A percentile compares a stretch with the other conserved stretches of the same genome.
Evolutionary conservation across 305 asterid species (phyloP).

Genomic region (Fraxinus nigra): DNA sequence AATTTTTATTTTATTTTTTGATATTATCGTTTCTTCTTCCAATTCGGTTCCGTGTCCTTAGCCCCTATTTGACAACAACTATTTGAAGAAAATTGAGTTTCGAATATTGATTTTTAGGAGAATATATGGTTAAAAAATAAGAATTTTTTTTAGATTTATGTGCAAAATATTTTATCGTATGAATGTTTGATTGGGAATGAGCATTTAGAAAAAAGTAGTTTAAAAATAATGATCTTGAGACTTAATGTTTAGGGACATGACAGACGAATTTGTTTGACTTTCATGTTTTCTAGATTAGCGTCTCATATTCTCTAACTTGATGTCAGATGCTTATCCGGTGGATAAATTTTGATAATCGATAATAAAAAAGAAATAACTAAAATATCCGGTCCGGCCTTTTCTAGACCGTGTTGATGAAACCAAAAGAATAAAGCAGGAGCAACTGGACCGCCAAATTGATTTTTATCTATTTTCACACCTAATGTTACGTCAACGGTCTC

Average conservation of each 20-base stretch:
- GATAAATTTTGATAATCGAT: not conserved
- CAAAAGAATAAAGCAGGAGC: not conserved
- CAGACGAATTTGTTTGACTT: not conserved
- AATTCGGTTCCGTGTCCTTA: not conserved
- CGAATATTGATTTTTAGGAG: too few species aligned
- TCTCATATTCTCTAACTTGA: not conserved
- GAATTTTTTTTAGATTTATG: too few species aligned
- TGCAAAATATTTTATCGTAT: too few species aligned
- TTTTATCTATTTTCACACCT: not conserved
- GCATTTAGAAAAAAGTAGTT: too few species aligned
- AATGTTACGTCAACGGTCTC: not conserved
- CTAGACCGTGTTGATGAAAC: not conserved
- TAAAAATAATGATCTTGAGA: too few species aligned
- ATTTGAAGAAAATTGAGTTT: too few species aligned
- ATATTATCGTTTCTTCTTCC: not conserved
- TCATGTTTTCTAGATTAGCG: not conserved
- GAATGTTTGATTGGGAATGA: too few species aligned
- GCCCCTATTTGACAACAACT: too few species aligned
- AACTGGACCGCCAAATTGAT: not conserved
- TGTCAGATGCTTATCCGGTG: not conserved
- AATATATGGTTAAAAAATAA: too few species aligned
- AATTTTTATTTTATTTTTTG: not conserved
- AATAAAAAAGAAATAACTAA: not conserved
- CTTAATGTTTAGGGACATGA: not conserved
- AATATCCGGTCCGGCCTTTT: not conserved